Evolutionary conservation across 345 rosid species (phyloP).

Genomic region (Brassica cretica): DNA sequence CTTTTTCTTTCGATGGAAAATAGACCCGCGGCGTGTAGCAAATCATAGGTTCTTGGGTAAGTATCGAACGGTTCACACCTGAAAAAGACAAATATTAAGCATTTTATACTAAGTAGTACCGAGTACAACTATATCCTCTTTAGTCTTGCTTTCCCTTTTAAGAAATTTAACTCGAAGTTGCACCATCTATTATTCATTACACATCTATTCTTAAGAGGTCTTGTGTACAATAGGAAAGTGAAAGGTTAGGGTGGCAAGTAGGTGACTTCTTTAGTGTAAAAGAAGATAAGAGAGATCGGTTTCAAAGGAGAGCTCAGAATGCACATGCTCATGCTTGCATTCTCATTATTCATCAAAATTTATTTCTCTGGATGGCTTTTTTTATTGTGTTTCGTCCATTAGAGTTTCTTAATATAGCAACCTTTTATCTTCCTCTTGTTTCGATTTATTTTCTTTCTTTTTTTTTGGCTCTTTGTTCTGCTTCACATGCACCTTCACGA

Average conservation of each 20-base stretch:
- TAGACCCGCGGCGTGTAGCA: conserved; percentile 83
- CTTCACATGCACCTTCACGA: conserved; percentile 31
- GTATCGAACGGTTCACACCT: conserved; percentile 99
- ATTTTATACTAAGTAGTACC: too few relatives aligned
- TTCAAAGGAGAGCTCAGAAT: conserved; percentile 26
- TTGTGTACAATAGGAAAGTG: conserved; percentile 31
- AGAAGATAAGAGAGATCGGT: conserved; percentile 21
- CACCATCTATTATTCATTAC: conserved; percentile 23
- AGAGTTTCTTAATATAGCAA: conserved; percentile 24
- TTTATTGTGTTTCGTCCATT: conserved; percentile 36
- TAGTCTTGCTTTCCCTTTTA: conserved; percentile 24
- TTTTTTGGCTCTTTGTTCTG: conserved; percentile 20
- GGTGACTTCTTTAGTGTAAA: conserved; percentile 43
- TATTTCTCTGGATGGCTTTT: conserved; percentile 24
- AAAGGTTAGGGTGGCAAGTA: conserved; percentile 37
- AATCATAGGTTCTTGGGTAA: conserved; percentile 92
- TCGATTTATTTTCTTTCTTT: conserved; percentile 32
- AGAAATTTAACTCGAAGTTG: conserved; percentile 39
- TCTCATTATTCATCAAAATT: conserved; percentile 25
- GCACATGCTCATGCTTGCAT: conserved; percentile 32
- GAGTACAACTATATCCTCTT: conserved; percentile 29
- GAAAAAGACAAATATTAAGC: conserved; percentile 9
- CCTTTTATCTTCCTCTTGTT: conserved; percentile 29
- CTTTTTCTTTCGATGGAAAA: conserved; percentile 87
- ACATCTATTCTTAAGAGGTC: not conserved